Conservation (phyloP, 768 basidiomycete species). For the Lentinula guzmanii region DNA sequence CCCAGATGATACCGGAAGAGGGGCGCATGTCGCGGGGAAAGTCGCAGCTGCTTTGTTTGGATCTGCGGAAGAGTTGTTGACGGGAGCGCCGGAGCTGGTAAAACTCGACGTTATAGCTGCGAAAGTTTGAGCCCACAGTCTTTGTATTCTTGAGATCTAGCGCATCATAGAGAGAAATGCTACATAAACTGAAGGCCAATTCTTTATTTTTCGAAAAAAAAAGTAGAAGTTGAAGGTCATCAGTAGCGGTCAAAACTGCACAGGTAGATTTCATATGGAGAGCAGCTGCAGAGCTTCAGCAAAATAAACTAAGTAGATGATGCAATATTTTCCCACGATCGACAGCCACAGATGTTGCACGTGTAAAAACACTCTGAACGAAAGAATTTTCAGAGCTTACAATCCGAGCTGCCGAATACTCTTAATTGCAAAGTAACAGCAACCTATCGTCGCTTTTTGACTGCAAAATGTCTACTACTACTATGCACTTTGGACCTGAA, state of each 20-base stretch:
- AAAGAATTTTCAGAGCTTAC: slow-evolving; percentile 25
- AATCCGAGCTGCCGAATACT: slow-evolving; percentile 10
- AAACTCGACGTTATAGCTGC: slow-evolving; percentile 28
- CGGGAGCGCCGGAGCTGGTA: slow-evolving; percentile 21
- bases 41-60: slow-evolving; percentile 28
- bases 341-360: slow-evolving; percentile 7
- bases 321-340: not conserved
- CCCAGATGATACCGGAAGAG: slow-evolving; percentile 22
- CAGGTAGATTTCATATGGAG: no score
- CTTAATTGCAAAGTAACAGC: not conserved
- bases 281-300: no score
- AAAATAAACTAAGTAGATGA: not conserved
- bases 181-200: no score
- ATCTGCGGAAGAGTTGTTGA: slow-evolving; percentile 24
- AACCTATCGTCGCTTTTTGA: slow-evolving; percentile 7
- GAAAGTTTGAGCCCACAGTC: slow-evolving; percentile 8
- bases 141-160: no score
- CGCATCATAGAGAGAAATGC: no score
- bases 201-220: no score
- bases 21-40: slow-evolving; percentile 26
- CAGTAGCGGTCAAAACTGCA: no score
- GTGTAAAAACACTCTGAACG: not conserved
- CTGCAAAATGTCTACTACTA: slow-evolving; percentile 45
- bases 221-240: not conserved
- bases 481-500: slow-evolving; percentile 89